Base-by-base conservation (phyloP, 1,284 basidiomycete genomes). In the Athelia sp. region DNA sequence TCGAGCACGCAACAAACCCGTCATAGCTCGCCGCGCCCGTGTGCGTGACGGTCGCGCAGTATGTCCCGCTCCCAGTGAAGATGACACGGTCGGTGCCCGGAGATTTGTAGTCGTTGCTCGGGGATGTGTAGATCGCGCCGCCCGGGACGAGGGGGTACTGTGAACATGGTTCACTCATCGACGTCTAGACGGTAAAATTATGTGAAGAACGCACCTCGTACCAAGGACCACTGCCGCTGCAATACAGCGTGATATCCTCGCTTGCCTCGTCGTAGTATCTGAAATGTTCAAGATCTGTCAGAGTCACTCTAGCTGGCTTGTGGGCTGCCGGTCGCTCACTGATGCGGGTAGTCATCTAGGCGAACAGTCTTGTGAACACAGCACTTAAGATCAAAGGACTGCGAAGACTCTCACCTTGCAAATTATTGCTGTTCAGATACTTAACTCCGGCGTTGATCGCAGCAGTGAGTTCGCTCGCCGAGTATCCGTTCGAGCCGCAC, bases 31-130 rank as follows among this genome's bases (percentile, higher is more conserved):
- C 19, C 15, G 36, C 36, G 6, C 36, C 36, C 6, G 36, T 40
- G 36, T 40, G 36, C 15, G 36, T 40, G 8, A 40, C 36, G 9
- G 36, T 40, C 58, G 61, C 61, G 58, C 59, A 62, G 49, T 62
- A 62, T 14, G 57, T 60, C 2, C 61, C 59, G 44, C 47, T 52
- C n/a, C 51, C 46, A 38, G 58, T 59, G 52, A 61, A 61, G 44
- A 62, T 53, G 47, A 61, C 61, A 48, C 61, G 59, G 50, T 62
- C 61, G 11, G 61, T 58, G n/a, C 61, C 61, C 18, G 61, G 61
- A 9, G 58, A 60, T 15, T 48, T 45, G 19, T 40, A 40, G 36
- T 40, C 36, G 19, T n/a, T 21, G 36, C 36, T 40, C 36, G 36
- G 6, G 47, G 55, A 58, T 19, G 51, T 56, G 55, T 62, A 62